Percentiles rank a stretch among this genome's conserved stretches.
Conservation (phyloP, 2,329 filamentous ascomycete genomes). For the Plenodomus tracheiphilus region DNA sequence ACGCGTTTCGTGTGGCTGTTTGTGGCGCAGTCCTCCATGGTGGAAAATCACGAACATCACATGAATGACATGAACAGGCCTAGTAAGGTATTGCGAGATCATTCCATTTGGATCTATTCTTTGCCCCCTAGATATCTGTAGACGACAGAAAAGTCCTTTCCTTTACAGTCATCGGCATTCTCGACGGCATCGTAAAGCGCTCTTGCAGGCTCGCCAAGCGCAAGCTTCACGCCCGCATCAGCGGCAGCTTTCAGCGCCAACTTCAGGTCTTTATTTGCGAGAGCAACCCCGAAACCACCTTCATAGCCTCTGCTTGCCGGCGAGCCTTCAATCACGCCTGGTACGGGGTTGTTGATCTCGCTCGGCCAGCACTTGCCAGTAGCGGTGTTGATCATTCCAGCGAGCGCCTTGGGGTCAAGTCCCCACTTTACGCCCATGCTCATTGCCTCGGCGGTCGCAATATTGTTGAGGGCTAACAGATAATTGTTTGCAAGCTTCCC, state of each 20-base stretch:
- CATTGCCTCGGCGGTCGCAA: conserved; percentile 69
- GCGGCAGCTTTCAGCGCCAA: conserved; percentile 52
- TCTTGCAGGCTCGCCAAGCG: conserved; percentile 51
- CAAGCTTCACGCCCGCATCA: conserved; percentile 49
- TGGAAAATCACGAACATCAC: background rate
- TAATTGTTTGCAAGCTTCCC: conserved; percentile 99
- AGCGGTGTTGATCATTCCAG: conserved; percentile 86
- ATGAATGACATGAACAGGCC: background rate
- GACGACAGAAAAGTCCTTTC: conserved; percentile 56
- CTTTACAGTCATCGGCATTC: conserved; percentile 49
- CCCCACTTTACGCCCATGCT: conserved; percentile 67
- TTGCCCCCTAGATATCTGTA: conserved; percentile 55
- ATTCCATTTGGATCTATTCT: conserved; percentile 32
- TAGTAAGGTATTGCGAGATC: background rate
- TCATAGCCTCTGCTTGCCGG: conserved; percentile 74
- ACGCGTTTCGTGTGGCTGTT: conserved; percentile 6
- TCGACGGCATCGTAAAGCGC: conserved; percentile 52
- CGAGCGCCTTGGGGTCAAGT: conserved; percentile 67
- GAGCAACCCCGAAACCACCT: conserved; percentile 54
- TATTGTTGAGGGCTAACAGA: conserved; percentile 90
- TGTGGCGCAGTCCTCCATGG: background rate
- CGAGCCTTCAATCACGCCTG: conserved; percentile 75
- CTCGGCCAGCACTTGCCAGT: conserved; percentile 96
- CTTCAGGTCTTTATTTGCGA: conserved; percentile 56
- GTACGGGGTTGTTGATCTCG: conserved; percentile 93